Evolutionary conservation across 352 stramenopile genomes (phyloP).

Genomic region (Phytopythium vexans): DNA sequence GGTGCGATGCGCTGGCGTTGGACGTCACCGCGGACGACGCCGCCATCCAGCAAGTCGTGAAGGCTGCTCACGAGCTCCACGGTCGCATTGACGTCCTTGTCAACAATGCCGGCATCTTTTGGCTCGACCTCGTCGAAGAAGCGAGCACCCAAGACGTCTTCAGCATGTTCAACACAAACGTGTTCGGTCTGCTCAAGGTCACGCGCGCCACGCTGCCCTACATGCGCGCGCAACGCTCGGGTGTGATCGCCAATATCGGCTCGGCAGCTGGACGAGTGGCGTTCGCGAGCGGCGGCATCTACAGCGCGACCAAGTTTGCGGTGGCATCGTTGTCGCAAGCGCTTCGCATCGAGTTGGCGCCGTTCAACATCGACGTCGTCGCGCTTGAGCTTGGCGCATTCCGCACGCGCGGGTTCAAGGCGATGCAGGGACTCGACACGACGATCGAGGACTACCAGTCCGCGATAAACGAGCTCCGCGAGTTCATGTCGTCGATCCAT

Average conservation of each 20-base stretch:
- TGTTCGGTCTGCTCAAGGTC: constrained; percentile 24
- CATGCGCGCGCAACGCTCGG: constrained; percentile 21
- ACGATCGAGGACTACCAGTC: constrained; percentile 5
- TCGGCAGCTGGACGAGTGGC: constrained; percentile 16
- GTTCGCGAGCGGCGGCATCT: constrained; percentile 14
- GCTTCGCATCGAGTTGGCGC: constrained; percentile 17
- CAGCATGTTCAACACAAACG: constrained; percentile 26
- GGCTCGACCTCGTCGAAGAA: constrained; percentile 10
- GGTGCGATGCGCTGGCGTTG: constrained; percentile 4
- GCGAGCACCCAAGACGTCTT: constrained; percentile 15
- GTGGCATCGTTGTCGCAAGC: constrained; percentile 21
- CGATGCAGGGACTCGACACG: constrained; percentile 11
- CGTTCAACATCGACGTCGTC: constrained; percentile 20
- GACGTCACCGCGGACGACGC: constrained; percentile 14
- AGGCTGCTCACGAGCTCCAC: constrained; percentile 2
- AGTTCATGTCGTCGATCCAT: constrained; percentile 17
- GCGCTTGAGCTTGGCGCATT: constrained; percentile 18
- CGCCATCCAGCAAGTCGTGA: constrained; percentile 1
- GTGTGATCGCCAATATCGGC: constrained; percentile 28
- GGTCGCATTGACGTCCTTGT: constrained; percentile 14
- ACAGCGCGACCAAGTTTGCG: constrained; percentile 25
- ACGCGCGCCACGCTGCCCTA: constrained; percentile 22
- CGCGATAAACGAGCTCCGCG: constrained; percentile 14
- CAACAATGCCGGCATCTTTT: constrained; percentile 10
- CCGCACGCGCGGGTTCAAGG: constrained; percentile 13